Conservation (phyloP, 2,329 filamentous ascomycete species). For the Exophiala bonariae region DNA sequence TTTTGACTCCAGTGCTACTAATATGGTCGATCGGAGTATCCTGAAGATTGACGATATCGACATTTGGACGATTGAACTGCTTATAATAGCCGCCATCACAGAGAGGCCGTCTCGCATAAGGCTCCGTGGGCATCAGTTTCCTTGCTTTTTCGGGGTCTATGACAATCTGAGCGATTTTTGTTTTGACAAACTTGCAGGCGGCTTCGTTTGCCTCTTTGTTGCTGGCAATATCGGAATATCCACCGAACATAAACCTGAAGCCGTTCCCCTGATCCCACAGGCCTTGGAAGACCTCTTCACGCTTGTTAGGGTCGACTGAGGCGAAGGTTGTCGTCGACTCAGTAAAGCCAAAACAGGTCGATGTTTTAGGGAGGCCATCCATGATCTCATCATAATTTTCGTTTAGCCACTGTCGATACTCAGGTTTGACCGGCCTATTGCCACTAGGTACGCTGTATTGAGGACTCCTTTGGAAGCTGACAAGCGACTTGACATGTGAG, state of each 20-base stretch:
- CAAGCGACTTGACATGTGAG: constrained; percentile 32
- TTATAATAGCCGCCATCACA: constrained; percentile 55
- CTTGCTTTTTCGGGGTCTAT: constrained; percentile 33
- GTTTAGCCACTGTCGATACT: constrained; percentile 29
- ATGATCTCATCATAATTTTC: constrained; percentile 35
- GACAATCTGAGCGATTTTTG: constrained; percentile 34
- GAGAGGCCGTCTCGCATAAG: constrained; percentile 52
- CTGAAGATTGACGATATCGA: constrained; percentile 43
- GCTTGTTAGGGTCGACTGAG: constrained; percentile 13
- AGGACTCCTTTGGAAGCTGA: constrained; percentile 38
- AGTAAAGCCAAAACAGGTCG: constrained; percentile 24
- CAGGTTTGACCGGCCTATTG: constrained; percentile 4
- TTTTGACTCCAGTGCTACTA: constrained; percentile 29
- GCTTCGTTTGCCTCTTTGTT: constrained; percentile 40
- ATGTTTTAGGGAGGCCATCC: constrained; percentile 29
- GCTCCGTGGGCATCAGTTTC: constrained; percentile 47
- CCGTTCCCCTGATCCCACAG: constrained; percentile 35
- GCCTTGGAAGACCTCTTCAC: constrained; percentile 31
- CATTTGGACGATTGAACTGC: constrained; percentile 46
- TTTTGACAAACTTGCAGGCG: constrained; percentile 38
- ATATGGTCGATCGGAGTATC: constrained; percentile 30
- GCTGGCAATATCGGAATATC: constrained; percentile 38
- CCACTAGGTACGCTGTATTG: constrained; percentile 13
- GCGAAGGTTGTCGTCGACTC: constrained; percentile 26
- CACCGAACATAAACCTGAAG: constrained; percentile 39